phyloP scores from a whole-genome alignment of 805 yeast genomes.

The Yarrowia deformans region DNA sequence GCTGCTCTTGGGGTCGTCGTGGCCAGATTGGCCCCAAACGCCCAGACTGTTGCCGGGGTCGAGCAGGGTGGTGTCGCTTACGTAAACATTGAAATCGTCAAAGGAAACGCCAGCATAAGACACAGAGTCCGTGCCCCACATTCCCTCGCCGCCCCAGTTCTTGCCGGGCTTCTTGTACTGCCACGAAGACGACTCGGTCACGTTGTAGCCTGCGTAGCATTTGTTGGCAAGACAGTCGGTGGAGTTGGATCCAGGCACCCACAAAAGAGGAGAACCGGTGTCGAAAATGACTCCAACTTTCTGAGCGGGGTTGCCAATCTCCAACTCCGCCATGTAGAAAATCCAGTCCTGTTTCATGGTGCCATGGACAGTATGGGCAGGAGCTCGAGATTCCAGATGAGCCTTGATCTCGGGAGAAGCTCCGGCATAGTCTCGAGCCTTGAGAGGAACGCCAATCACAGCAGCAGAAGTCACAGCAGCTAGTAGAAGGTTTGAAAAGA shows the following conservation, averaged over 20 bases:
- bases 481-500: too few species aligned
- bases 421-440: neutral
- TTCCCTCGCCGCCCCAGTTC: neutral
- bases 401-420: constrained; percentile 3
- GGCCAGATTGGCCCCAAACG: neutral
- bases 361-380: neutral
- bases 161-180: neutral
- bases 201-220: neutral
- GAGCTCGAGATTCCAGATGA: neutral
- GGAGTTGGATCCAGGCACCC: constrained; percentile 3
- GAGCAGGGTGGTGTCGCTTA: neutral
- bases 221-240: neutral
- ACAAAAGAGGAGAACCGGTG: neutral
- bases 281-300: neutral
- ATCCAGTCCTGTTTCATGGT: too few species aligned
- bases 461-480: too few species aligned
- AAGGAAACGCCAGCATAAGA: neutral
- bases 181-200: neutral
- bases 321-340: neutral
- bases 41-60: neutral
- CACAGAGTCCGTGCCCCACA: neutral
- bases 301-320: constrained; percentile 1
- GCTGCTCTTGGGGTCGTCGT: neutral
- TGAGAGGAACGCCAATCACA: too few species aligned
- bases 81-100: constrained; percentile 5